Percentiles rank a stretch among this genome's conserved stretches.
Conservation (phyloP, 352 stramenopile genomes). For the Phytophthora idaei region DNA sequence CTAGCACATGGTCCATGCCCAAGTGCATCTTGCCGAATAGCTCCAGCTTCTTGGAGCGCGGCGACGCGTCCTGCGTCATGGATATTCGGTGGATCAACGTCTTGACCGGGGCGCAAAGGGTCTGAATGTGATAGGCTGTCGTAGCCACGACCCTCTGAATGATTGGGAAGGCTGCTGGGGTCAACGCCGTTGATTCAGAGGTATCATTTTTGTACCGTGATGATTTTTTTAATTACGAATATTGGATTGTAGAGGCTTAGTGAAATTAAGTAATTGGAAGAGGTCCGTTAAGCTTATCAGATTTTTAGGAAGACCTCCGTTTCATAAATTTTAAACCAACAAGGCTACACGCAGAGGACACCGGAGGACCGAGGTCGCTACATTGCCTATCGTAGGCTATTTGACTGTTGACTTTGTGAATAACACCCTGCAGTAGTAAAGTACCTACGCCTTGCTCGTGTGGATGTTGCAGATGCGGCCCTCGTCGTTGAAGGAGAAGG, state of each 20-base stretch:
- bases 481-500: conserved; percentile 47
- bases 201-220: not conserved
- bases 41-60: conserved; percentile 29
- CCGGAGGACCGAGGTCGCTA: conserved; percentile 8
- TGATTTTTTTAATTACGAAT: conserved; percentile 5
- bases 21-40: conserved; percentile 52
- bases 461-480: conserved; percentile 56
- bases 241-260: not conserved
- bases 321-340: no score
- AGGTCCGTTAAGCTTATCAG: not conserved
- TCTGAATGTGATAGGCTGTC: not conserved
- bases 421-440: not conserved
- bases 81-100: conserved; percentile 7
- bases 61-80: conserved; percentile 21
- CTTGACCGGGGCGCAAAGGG: not conserved
- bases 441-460: conserved; percentile 44
- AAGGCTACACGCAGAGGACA: not conserved
- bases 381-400: not conserved
- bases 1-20: conserved; percentile 58
- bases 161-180: not conserved
- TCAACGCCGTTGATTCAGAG: not conserved
- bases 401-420: no score
- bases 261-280: not conserved
- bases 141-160: not conserved
- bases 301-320: not conserved